These are phyloP conservation scores for Schwanniomyces sp. DNA, from an alignment of 805 yeast genomes.

Conservation along the genomic window DNA sequence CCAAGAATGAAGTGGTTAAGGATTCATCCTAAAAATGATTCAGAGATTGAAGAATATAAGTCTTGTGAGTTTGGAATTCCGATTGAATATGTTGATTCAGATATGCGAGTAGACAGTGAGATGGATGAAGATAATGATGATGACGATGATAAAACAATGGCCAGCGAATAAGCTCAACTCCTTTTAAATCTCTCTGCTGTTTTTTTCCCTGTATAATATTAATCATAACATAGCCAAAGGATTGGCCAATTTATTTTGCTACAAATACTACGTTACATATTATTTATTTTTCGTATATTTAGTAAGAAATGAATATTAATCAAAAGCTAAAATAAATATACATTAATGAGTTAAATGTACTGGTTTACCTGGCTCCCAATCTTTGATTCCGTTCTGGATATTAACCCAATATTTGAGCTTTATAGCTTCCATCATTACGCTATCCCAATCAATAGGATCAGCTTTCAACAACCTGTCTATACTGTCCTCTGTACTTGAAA, in stretches of 20 bases:
- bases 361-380: conserved; percentile 74
- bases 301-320: conserved; percentile 1
- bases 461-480: conserved; percentile 48
- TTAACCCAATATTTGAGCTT: conserved; percentile 83
- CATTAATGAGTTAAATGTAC: conserved; percentile 60
- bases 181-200: not conserved
- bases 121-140: conserved; percentile 24
- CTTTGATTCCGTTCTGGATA: conserved; percentile 68
- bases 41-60: conserved; percentile 61
- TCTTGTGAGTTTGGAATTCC: conserved; percentile 66
- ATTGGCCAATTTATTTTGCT: not conserved
- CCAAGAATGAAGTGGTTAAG: conserved; percentile 97
- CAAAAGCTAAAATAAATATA: not conserved
- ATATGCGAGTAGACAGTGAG: conserved; percentile 20
- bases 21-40: conserved; percentile 63
- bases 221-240: not conserved
- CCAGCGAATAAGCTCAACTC: conserved; percentile 28
- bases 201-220: not conserved
- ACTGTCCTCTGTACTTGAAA: conserved; percentile 42
- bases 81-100: conserved; percentile 9
- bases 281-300: not conserved
- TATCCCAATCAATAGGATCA: conserved; percentile 47
- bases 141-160: conserved; percentile 43
- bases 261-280: not conserved
- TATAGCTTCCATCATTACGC: conserved; percentile 65